Base-by-base conservation (phyloP, 1,284 basidiomycete species). In the Leccinum angustisporum region DNA sequence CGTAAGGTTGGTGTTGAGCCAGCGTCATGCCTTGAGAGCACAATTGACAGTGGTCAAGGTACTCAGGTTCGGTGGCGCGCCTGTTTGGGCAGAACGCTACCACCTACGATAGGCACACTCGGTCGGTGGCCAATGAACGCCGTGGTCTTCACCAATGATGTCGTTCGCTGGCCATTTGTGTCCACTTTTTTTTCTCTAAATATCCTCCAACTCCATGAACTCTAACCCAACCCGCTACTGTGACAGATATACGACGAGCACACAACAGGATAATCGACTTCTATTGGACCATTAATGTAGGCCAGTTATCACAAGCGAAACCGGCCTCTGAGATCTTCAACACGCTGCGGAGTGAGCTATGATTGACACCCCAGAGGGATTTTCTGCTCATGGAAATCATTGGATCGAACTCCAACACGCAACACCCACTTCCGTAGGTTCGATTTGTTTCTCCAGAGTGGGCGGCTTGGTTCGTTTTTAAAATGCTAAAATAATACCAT, bases 361-460 rank as follows among this genome's bases (percentile, higher is more conserved):
- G 50, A 21, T 63, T 56, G 7, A 30, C 36, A 14, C 21, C 1
- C 16, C 7, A 36, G 27, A 13, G 65, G n/a, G 36, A 27, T 61
- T 33, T 54, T 55, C 38, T 27, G 61, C n/a, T 61, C 58, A 50
- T 11, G 58, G 43, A 36, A 57, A 66, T 68, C 56, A 56, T 64
- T 6, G 43, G 36, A 50, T 66, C 33, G 51, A 11, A 38, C 10
- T 34, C 27, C 50, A 34, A 27, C 38, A 56, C 25, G 53, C 59
- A 36, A 58, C 33, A 16, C n/a, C 13, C 31, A 34, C 14, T 46
- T 27, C 11, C 14, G 27, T 31, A n/a, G 18, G 53, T 21, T 60
- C 59, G 61, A 59, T 52, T 55, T 55, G 52, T 25, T 25, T 57
- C 55, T n/a, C 18, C 33, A 58, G 51, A 40, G 46, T 21, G 34